These are phyloP conservation scores for Pleurotus tuber-regium DNA, from an alignment of 768 basidiomycete genomes.

Conservation along the genomic window DNA sequence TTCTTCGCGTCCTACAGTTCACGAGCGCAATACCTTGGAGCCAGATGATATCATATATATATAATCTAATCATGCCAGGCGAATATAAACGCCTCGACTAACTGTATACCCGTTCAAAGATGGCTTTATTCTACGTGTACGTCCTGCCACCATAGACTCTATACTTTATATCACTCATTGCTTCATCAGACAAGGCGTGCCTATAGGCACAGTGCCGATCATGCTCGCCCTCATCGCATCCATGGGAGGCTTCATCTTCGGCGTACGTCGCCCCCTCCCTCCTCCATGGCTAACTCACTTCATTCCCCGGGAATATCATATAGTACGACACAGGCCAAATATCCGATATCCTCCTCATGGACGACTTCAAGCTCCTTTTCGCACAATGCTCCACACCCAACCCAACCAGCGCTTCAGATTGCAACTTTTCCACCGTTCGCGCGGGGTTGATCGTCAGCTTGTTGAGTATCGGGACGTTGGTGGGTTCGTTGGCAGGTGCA, in stretches of 20 bases:
- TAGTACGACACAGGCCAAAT: slow-evolving; percentile 77
- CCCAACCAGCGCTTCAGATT: slow-evolving; percentile 37
- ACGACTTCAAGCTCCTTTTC: slow-evolving; percentile 65
- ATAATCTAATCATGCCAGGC: too few species aligned
- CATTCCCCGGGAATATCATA: background rate
- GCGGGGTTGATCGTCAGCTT: slow-evolving; percentile 69
- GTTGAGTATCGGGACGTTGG: slow-evolving; percentile 67
- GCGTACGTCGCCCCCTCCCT: slow-evolving; percentile 26
- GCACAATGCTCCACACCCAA: slow-evolving; percentile 43
- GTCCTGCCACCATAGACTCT: background rate
- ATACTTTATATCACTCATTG: background rate
- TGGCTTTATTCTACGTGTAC: background rate
- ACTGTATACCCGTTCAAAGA: too few species aligned
- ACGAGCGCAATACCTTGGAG: too few species aligned
- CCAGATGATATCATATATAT: too few species aligned
- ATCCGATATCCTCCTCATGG: slow-evolving; percentile 72
- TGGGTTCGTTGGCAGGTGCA: slow-evolving; percentile 61
- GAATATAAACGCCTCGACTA: too few species aligned
- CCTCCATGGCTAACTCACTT: slow-evolving; percentile 9
- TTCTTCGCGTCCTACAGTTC: too few species aligned
- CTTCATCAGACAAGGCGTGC: slow-evolving; percentile 47
- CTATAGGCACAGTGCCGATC: slow-evolving; percentile 61
- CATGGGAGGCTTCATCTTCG: slow-evolving; percentile 71
- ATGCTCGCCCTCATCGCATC: slow-evolving; percentile 65
- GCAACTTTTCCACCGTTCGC: slow-evolving; percentile 53